Conservation (phyloP, 441 rosid genomes). For the Euphorbia celastroides region DNA sequence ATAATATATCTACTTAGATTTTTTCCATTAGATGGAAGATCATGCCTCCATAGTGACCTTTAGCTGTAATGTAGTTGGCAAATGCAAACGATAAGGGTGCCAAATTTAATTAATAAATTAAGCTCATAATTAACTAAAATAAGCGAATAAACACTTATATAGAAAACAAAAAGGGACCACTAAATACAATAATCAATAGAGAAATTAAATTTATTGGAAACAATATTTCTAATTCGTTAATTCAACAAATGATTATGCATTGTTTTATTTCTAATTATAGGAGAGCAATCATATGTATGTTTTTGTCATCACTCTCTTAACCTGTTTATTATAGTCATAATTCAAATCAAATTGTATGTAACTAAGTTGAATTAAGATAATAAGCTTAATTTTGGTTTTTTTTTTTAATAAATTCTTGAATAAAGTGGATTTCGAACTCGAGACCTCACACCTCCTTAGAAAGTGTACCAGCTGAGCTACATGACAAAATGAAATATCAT, state of each 20-base stretch:
- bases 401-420: too few species aligned
- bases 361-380: too few species aligned
- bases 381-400: too few species aligned
- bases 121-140: not conserved
- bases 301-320: too few species aligned
- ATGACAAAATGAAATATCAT: too few species aligned
- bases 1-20: too few species aligned
- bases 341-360: too few species aligned
- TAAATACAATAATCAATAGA: not conserved
- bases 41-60: constrained; percentile 11
- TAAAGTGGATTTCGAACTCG: too few species aligned
- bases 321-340: too few species aligned
- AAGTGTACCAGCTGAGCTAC: too few species aligned
- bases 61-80: constrained; percentile 30
- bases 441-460: too few species aligned
- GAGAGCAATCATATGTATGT: not conserved
- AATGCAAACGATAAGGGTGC: constrained; percentile 1
- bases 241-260: not conserved
- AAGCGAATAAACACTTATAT: not conserved
- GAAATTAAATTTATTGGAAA: too few species aligned
- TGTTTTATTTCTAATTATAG: not conserved
- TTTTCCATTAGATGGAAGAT: not conserved
- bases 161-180: not conserved
- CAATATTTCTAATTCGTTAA: not conserved
- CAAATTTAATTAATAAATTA: not conserved